Conservation (phyloP, 2,329 filamentous ascomycete species). For the Microdochium trichocladiopsis region DNA sequence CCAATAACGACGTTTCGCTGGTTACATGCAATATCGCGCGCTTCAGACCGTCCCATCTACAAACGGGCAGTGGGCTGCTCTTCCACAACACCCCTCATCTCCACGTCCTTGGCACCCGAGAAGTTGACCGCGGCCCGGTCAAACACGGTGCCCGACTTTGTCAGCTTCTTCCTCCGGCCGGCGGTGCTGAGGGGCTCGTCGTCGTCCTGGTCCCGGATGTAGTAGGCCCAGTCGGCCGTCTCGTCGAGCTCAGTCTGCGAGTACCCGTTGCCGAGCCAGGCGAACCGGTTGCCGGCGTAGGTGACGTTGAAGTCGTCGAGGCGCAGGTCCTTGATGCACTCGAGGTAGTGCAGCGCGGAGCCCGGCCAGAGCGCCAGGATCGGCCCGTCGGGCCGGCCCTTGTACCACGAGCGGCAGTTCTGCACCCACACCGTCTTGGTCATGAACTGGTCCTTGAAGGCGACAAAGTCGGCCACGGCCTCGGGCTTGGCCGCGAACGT, state of each 20-base stretch:
- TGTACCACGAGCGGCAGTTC: conserved; percentile 40
- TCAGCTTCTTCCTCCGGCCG: conserved; percentile 13
- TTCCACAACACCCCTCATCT: no score
- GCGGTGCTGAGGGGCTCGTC: conserved; percentile 15
- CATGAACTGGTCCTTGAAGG: conserved; percentile 36
- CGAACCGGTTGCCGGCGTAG: conserved; percentile 26
- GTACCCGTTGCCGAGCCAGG: conserved; percentile 33
- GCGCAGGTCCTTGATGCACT: conserved; percentile 34
- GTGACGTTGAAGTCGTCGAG: conserved; percentile 38
- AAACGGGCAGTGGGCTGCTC: no score
- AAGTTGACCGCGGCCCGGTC: conserved; percentile 10
- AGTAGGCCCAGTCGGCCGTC: conserved; percentile 30
- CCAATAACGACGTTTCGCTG: no score
- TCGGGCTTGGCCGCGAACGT: conserved; percentile 35
- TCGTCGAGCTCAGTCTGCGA: conserved; percentile 31
- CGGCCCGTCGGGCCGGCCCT: conserved; percentile 33
- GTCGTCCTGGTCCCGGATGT: conserved; percentile 16
- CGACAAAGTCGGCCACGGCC: conserved; percentile 42
- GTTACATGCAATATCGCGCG: no score
- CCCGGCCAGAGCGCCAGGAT: conserved; percentile 38
- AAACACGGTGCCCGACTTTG: no score
- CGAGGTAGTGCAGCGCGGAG: conserved; percentile 40
- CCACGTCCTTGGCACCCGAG: neutral
- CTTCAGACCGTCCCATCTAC: no score
- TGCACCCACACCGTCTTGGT: conserved; percentile 35